Conservation (phyloP, 2,329 filamentous ascomycete genomes). For the Ceratocystis smalleyi region DNA sequence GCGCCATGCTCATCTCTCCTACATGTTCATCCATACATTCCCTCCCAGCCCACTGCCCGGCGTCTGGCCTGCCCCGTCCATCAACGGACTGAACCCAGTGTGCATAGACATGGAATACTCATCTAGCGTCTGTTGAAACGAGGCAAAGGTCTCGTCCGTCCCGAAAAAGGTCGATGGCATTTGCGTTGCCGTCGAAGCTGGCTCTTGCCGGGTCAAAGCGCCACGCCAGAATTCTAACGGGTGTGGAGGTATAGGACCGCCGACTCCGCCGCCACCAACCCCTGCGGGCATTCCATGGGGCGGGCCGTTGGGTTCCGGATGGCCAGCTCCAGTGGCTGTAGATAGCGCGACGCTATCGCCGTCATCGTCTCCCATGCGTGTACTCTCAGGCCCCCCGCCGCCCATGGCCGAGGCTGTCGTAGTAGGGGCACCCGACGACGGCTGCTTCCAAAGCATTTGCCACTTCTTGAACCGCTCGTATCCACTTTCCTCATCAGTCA, state of each 20-base stretch:
- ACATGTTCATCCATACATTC: slow-evolving; percentile 15
- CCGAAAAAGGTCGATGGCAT: slow-evolving; percentile 25
- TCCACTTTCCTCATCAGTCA: slow-evolving; percentile 24
- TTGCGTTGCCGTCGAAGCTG: slow-evolving; percentile 21
- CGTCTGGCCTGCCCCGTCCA: neutral
- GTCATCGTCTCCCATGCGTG: slow-evolving; percentile 16
- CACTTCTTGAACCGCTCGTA: slow-evolving; percentile 37
- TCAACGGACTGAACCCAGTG: slow-evolving; percentile 5
- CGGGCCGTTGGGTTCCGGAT: neutral
- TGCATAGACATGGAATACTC: slow-evolving; percentile 23
- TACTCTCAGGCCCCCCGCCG: slow-evolving; percentile 1
- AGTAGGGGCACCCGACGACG: slow-evolving; percentile 15
- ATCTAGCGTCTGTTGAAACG: slow-evolving; percentile 27
- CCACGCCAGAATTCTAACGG: slow-evolving; percentile 15
- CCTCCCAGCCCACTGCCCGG: slow-evolving; percentile 1
- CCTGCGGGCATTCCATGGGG: neutral
- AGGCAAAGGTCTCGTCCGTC: slow-evolving; percentile 26
- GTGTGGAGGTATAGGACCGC: slow-evolving; percentile 8
- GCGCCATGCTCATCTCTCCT: neutral
- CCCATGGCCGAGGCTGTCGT: neutral
- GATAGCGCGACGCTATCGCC: slow-evolving; percentile 10
- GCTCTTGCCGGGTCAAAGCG: slow-evolving; percentile 18
- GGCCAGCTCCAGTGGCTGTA: slow-evolving; percentile 1
- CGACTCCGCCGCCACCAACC: neutral
- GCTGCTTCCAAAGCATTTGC: slow-evolving; percentile 31